Evolutionary conservation across 139 green algal species (phyloP).

Genomic region (Ostreobium quekettii): DNA sequence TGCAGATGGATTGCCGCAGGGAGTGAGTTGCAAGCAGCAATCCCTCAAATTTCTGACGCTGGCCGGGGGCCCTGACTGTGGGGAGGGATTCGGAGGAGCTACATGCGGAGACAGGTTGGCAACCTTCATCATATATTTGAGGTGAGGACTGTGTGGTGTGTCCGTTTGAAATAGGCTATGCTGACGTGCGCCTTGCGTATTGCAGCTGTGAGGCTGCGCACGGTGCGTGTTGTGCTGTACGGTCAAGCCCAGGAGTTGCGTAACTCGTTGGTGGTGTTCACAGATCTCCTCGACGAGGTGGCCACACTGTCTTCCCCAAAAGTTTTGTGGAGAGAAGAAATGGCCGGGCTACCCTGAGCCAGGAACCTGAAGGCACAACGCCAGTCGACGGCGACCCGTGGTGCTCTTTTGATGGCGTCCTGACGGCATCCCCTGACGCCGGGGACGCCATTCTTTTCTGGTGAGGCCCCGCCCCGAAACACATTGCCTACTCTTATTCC

Average conservation of each 20-base stretch:
- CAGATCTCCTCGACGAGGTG: constrained; percentile 8
- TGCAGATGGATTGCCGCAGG: not conserved
- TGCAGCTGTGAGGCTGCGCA: not conserved
- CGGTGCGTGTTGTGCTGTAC: not conserved
- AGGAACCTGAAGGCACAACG: not conserved
- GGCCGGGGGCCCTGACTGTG: constrained; percentile 29
- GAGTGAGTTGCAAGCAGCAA: not conserved
- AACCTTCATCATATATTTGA: constrained; percentile 41
- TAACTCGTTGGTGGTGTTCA: too few relatives aligned
- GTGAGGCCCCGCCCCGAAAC: too few relatives aligned
- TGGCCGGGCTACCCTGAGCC: not conserved
- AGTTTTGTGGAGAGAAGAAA: not conserved
- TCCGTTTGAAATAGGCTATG: not conserved
- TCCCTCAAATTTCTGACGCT: constrained; percentile 27
- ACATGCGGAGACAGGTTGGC: constrained; percentile 35
- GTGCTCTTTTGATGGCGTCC: too few relatives aligned
- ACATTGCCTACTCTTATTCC: too few relatives aligned
- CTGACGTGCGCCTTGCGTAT: not conserved
- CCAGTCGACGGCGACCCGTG: not conserved
- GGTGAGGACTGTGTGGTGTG: not conserved
- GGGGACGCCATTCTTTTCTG: constrained; percentile 34
- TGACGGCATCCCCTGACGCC: constrained; percentile 18
- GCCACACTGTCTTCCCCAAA: constrained; percentile 11
- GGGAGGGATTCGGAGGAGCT: constrained; percentile 22
- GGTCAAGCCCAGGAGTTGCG: too few relatives aligned